Evolutionary conservation across 768 basidiomycete species (phyloP).

Genomic region (Sarcomyxa edulis): DNA sequence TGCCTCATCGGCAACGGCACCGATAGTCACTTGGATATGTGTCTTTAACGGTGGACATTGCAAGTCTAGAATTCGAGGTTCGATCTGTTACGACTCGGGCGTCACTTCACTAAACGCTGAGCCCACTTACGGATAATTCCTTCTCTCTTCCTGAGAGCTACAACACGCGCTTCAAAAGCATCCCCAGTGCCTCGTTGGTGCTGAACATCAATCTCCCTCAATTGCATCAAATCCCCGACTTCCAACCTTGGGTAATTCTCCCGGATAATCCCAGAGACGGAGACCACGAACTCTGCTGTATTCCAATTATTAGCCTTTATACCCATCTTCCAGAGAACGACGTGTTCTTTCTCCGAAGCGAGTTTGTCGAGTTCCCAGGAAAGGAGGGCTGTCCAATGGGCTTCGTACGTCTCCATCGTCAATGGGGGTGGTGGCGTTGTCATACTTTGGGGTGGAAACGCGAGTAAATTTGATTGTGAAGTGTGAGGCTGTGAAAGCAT

Average conservation of each 20-base stretch:
- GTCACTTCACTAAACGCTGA: no score
- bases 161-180: slow-evolving; percentile 42
- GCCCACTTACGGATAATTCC: slow-evolving; percentile 44
- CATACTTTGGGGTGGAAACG: slow-evolving; percentile 20
- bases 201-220: slow-evolving; percentile 33
- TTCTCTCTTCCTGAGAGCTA: slow-evolving; percentile 37
- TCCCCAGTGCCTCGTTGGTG: slow-evolving; percentile 26
- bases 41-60: slow-evolving; percentile 31
- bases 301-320: slow-evolving; percentile 16
- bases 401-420: slow-evolving; percentile 25
- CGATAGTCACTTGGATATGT: slow-evolving; percentile 34
- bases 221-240: slow-evolving; percentile 38
- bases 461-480: no score
- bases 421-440: slow-evolving; percentile 20
- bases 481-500: slow-evolving; percentile 24
- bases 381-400: slow-evolving; percentile 37
- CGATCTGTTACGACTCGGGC: no score
- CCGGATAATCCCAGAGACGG: slow-evolving; percentile 11
- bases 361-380: slow-evolving; percentile 41
- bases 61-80: slow-evolving; percentile 33
- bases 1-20: slow-evolving; percentile 8
- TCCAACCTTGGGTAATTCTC: slow-evolving; percentile 36
- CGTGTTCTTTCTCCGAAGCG: slow-evolving; percentile 32
- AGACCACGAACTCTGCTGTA: slow-evolving; percentile 6
- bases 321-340: slow-evolving; percentile 37